These are phyloP conservation scores for Protomyces arabidopsidicola DNA, from an alignment of 1,139 yeast genomes.

Conservation along the genomic window DNA sequence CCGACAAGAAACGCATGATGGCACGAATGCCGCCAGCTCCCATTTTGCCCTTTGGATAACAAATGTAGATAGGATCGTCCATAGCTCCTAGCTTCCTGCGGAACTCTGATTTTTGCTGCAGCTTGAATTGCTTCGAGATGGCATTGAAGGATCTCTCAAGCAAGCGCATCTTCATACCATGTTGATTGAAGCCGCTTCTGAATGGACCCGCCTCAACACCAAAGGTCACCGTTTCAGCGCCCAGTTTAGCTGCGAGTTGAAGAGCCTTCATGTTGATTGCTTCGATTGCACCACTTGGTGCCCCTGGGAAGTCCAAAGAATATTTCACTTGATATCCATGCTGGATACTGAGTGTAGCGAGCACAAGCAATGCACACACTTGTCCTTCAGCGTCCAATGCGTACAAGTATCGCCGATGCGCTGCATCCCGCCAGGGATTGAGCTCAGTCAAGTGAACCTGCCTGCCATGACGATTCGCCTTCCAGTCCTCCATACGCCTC, in stretches of 20 bases:
- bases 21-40: constrained; percentile 9
- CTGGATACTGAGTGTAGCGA: constrained; percentile 1
- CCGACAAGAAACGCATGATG: constrained; percentile 4
- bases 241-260: neutral
- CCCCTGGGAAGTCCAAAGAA: constrained; percentile 14
- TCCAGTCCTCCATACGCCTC: constrained; percentile 14
- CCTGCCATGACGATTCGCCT: constrained; percentile 3
- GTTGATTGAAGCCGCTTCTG: neutral
- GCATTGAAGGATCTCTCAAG: constrained; percentile 4
- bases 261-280: constrained; percentile 1
- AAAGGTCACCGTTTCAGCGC: constrained; percentile 9
- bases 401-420: constrained; percentile 9
- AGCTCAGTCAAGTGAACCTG: constrained; percentile 19
- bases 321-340: constrained; percentile 16
- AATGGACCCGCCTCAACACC: constrained; percentile 7
- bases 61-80: constrained; percentile 8
- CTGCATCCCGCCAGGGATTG: constrained; percentile 10
- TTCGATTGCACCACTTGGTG: constrained; percentile 11
- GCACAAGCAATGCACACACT: constrained; percentile 7
- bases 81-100: constrained; percentile 6
- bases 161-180: constrained; percentile 5
- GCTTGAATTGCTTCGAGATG: constrained; percentile 4
- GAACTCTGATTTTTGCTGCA: constrained; percentile 3
- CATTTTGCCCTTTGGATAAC: constrained; percentile 4
- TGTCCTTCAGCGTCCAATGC: neutral